Evolutionary conservation across 192 early-diverging fungal species (phyloP).

Genomic region (Backusella parvicylindrica): DNA sequence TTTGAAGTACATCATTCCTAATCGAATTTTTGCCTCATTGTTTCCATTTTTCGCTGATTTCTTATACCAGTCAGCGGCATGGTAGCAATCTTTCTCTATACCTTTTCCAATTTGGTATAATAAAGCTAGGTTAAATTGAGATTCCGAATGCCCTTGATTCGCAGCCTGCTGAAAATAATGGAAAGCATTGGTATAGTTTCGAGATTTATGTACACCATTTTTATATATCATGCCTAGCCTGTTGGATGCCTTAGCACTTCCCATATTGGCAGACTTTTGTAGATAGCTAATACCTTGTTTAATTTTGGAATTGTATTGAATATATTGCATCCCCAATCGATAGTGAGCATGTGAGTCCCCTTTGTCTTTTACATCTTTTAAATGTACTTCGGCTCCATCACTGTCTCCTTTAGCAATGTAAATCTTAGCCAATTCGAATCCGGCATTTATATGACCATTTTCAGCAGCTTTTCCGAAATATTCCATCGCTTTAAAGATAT

Average conservation of each 20-base stretch:
- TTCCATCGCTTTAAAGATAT: neutral
- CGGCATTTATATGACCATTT: neutral
- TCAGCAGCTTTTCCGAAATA: neutral
- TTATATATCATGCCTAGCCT: neutral
- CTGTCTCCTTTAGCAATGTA: neutral
- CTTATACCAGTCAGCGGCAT: neutral
- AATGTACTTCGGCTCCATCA: neutral
- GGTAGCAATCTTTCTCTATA: too few species aligned
- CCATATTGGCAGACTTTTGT: neutral
- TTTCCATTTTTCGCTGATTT: neutral
- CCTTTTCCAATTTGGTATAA: neutral
- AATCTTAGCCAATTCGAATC: neutral
- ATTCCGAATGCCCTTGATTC: neutral
- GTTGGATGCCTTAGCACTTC: neutral
- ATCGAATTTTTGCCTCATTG: neutral
- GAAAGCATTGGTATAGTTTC: neutral
- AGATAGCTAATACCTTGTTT: neutral
- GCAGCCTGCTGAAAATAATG: neutral
- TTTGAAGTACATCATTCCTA: neutral
- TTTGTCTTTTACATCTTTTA: neutral
- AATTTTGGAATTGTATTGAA: neutral
- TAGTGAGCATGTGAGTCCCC: neutral
- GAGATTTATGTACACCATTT: neutral
- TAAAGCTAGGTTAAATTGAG: neutral
- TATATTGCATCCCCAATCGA: neutral